These are phyloP conservation scores for Plasmopara muralis DNA, from an alignment of 352 stramenopile species.

Conservation along the genomic window DNA sequence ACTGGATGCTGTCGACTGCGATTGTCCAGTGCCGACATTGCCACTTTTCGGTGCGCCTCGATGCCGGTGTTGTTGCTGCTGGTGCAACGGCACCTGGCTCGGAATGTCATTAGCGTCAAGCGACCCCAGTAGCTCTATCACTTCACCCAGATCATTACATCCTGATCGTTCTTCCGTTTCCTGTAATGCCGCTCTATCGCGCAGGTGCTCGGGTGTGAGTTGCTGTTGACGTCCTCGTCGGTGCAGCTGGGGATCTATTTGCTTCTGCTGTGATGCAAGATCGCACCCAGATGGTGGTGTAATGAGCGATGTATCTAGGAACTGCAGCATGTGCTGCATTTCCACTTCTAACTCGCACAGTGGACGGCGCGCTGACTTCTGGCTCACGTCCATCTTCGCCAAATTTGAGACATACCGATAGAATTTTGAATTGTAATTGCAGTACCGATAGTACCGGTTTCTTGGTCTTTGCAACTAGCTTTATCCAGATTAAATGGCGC, in stretches of 20 bases:
- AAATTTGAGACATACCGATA: too few species aligned
- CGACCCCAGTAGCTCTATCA: conserved; percentile 59
- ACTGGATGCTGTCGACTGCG: conserved; percentile 1
- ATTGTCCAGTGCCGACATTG: conserved; percentile 2
- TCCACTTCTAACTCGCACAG: conserved; percentile 29
- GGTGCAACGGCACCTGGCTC: conserved; percentile 16
- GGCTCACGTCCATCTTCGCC: conserved; percentile 11
- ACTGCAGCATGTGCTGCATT: conserved; percentile 63
- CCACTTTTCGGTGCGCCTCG: not conserved
- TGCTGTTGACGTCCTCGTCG: conserved; percentile 12
- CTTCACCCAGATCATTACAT: conserved; percentile 60
- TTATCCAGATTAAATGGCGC: too few species aligned
- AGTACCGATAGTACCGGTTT: too few species aligned
- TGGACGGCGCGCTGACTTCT: conserved; percentile 4
- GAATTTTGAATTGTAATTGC: too few species aligned
- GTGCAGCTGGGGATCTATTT: not conserved
- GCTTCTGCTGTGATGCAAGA: conserved; percentile 11
- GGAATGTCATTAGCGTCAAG: conserved; percentile 50
- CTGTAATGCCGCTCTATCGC: conserved; percentile 26
- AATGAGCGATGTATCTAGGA: conserved; percentile 47
- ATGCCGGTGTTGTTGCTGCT: conserved; percentile 10
- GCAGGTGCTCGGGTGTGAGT: conserved; percentile 17
- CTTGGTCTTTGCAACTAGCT: too few species aligned
- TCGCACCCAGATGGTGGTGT: conserved; percentile 30
- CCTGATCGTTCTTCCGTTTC: conserved; percentile 33